These are phyloP conservation scores for Fusarium brachygibbosum DNA, from an alignment of 2,329 filamentous ascomycete genomes.

Conservation along the genomic window DNA sequence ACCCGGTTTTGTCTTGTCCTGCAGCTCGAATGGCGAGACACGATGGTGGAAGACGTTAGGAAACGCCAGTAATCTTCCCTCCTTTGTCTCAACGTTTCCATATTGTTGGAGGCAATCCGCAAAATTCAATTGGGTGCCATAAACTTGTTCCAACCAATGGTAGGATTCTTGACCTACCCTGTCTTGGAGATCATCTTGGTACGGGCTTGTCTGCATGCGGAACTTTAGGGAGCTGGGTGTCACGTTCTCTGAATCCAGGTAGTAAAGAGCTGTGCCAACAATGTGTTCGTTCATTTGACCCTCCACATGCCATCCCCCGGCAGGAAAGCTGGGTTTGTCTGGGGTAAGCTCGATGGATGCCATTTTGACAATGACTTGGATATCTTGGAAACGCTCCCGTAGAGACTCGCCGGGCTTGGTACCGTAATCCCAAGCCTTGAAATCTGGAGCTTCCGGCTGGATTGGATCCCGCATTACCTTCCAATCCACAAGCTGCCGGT, in stretches of 20 bases:
- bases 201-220: conserved; percentile 28
- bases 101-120: conserved; percentile 31
- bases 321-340: conserved; percentile 42
- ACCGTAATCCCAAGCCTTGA: conserved; percentile 56
- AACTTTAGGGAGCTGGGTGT: conserved; percentile 38
- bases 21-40: conserved; percentile 58
- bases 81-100: conserved; percentile 37
- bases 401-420: conserved; percentile 16
- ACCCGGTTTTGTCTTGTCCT: conserved; percentile 62
- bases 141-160: conserved; percentile 31
- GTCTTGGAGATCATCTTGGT: not conserved
- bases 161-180: not conserved
- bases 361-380: conserved; percentile 74
- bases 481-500: conserved; percentile 11
- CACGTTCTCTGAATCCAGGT: conserved; percentile 44
- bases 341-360: conserved; percentile 43
- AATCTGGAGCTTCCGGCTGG: conserved; percentile 31
- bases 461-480: conserved; percentile 25
- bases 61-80: conserved; percentile 36
- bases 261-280: conserved; percentile 48
- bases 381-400: conserved; percentile 10
- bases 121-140: conserved; percentile 1
- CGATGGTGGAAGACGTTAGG: conserved; percentile 44
- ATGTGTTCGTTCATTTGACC: conserved; percentile 51
- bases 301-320: conserved; percentile 45